Evolutionary conservation across 2,329 filamentous ascomycete genomes (phyloP).

Genomic region (Cordyceps tenuipes): DNA sequence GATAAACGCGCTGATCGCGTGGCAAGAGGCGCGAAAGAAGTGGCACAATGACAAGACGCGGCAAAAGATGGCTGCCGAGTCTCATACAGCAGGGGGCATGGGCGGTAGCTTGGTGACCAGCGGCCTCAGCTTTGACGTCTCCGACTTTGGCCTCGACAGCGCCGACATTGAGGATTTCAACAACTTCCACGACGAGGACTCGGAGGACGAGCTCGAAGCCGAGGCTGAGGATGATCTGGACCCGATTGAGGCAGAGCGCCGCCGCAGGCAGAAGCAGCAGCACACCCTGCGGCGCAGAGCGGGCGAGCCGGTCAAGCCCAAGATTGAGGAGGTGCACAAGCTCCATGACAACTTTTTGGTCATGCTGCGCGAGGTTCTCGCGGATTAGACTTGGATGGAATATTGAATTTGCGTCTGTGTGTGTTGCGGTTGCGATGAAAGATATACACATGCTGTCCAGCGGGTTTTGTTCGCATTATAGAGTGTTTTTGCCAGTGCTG

Average conservation of each 20-base stretch:
- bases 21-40: constrained; percentile 93
- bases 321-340: constrained; percentile 70
- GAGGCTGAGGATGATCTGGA: constrained; percentile 72
- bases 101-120: constrained; percentile 40
- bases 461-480: neutral
- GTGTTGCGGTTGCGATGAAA: neutral
- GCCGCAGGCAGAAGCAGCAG: constrained; percentile 65
- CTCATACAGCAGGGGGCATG: constrained; percentile 21
- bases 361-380: constrained; percentile 75
- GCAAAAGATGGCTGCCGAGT: constrained; percentile 94
- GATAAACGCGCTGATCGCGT: constrained; percentile 78
- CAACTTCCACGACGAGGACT: constrained; percentile 56
- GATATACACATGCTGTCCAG: neutral
- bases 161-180: constrained; percentile 80
- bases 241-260: constrained; percentile 79
- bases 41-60: constrained; percentile 98
- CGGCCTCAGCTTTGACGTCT: constrained; percentile 57
- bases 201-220: constrained; percentile 54
- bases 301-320: constrained; percentile 76
- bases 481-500: neutral
- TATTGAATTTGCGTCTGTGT: neutral
- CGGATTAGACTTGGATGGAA: constrained; percentile 43
- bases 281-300: constrained; percentile 73
- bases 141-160: constrained; percentile 84
- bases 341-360: constrained; percentile 69